Conservation (phyloP, 1,139 yeast genomes). For the Nakaseomyces delphensis region DNA sequence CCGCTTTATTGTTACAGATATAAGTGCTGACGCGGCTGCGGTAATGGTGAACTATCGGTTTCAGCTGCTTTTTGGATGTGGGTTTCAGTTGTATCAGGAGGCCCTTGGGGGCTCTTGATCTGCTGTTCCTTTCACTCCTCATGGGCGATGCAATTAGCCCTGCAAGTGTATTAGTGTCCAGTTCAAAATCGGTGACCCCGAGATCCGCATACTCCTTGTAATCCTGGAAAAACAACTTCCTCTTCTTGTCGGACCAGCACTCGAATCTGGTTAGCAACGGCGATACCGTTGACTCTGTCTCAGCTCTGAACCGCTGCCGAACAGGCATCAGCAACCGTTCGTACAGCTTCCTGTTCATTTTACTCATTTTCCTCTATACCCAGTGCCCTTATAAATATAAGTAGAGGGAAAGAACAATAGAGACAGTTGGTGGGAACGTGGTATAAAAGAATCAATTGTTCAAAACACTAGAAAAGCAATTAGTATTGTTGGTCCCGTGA, state of each 20-base stretch:
- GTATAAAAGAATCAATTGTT: no score
- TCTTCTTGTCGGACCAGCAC: slow-evolving; percentile 28
- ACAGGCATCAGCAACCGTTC: not conserved
- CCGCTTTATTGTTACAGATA: not conserved
- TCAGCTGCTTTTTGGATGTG: not conserved
- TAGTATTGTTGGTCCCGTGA: no score
- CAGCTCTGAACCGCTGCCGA: not conserved
- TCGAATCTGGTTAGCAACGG: slow-evolving; percentile 26
- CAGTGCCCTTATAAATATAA: no score
- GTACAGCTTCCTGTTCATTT: not conserved
- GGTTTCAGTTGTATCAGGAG: slow-evolving; percentile 20
- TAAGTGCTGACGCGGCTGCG: not conserved
- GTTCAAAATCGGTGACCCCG: slow-evolving; percentile 9
- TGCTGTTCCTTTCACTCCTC: slow-evolving; percentile 22
- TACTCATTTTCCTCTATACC: not conserved
- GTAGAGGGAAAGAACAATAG: no score
- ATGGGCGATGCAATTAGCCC: slow-evolving; percentile 24
- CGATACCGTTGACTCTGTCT: not conserved
- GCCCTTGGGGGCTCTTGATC: slow-evolving; percentile 19
- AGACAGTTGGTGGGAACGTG: no score
- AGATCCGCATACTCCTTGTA: slow-evolving; percentile 4
- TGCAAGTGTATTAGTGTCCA: slow-evolving; percentile 24
- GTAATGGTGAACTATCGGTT: not conserved
- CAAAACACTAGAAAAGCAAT: no score
- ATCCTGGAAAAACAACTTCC: slow-evolving; percentile 12